Conservation (phyloP, 2,329 filamentous ascomycete genomes). For the Nothomitra cinnamomea region DNA sequence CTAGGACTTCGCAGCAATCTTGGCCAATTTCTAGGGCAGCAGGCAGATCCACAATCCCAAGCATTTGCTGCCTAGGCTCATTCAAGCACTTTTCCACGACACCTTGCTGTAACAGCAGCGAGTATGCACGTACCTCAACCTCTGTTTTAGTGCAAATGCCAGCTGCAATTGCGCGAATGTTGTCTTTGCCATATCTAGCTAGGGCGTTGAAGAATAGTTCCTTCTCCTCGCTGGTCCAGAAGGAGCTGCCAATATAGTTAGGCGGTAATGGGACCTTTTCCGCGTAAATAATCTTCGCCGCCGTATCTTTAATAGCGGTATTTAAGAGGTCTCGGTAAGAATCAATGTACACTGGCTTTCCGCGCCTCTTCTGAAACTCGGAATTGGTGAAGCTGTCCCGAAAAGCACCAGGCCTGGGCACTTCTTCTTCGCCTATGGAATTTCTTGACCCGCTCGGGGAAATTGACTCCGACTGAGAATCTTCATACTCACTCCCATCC, state of each 20-base stretch:
- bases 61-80: constrained; percentile 18
- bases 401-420: too few relatives aligned
- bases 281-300: constrained; percentile 18
- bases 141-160: constrained; percentile 54
- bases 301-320: constrained; percentile 37
- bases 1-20: constrained; percentile 47
- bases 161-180: constrained; percentile 43
- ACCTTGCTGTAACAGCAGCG: constrained; percentile 39
- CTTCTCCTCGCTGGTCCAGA: constrained; percentile 61
- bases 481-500: too few relatives aligned
- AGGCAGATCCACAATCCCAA: constrained; percentile 41
- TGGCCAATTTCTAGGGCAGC: constrained; percentile 56
- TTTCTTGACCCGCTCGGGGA: too few relatives aligned
- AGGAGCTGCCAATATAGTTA: constrained; percentile 49
- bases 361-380: not conserved
- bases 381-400: too few relatives aligned
- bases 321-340: constrained; percentile 37
- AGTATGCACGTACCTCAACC: constrained; percentile 55
- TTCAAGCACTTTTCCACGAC: constrained; percentile 23
- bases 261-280: constrained; percentile 19
- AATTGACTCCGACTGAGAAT: too few relatives aligned
- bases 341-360: constrained; percentile 29
- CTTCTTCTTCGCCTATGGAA: too few relatives aligned
- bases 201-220: constrained; percentile 48
- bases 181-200: constrained; percentile 42